Conservation (phyloP, 78 protist species). For the Mantamonas sphyraenae region DNA sequence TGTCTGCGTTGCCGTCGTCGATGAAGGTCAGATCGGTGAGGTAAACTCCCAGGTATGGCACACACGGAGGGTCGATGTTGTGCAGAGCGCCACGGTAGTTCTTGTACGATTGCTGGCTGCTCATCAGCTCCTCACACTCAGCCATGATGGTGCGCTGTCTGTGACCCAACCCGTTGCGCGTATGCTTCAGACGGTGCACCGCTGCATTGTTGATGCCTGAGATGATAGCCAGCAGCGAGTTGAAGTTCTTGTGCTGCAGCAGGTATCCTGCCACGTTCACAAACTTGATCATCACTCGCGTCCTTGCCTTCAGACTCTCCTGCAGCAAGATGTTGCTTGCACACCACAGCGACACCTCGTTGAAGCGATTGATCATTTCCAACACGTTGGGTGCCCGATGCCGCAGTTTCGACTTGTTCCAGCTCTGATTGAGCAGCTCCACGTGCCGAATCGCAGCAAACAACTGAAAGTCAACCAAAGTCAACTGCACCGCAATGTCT, state of each 20-base stretch:
- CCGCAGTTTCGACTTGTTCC: conserved; percentile 52
- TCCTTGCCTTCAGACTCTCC: neutral
- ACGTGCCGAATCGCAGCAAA: conserved; percentile 41
- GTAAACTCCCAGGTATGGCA: conserved; percentile 1
- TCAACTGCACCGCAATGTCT: conserved; percentile 59
- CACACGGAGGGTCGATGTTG: neutral
- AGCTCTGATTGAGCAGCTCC: conserved; percentile 50
- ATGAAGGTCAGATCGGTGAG: conserved; percentile 55
- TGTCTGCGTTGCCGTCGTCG: conserved; percentile 58
- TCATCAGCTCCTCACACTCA: neutral
- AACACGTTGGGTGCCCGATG: conserved; percentile 52
- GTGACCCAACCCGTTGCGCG: neutral
- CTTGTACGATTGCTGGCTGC: neutral
- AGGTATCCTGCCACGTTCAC: neutral
- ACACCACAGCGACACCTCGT: conserved; percentile 17
- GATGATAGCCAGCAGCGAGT: neutral
- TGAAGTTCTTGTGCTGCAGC: neutral
- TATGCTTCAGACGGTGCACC: neutral
- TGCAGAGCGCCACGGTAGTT: neutral
- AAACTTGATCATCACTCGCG: neutral
- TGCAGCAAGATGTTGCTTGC: neutral
- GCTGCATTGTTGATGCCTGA: neutral
- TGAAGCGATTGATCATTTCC: conserved; percentile 46
- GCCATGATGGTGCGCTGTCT: neutral
- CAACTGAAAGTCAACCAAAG: conserved; percentile 51